Base-by-base conservation (phyloP, 345 rosid species). In the Ceriops decandra region DNA sequence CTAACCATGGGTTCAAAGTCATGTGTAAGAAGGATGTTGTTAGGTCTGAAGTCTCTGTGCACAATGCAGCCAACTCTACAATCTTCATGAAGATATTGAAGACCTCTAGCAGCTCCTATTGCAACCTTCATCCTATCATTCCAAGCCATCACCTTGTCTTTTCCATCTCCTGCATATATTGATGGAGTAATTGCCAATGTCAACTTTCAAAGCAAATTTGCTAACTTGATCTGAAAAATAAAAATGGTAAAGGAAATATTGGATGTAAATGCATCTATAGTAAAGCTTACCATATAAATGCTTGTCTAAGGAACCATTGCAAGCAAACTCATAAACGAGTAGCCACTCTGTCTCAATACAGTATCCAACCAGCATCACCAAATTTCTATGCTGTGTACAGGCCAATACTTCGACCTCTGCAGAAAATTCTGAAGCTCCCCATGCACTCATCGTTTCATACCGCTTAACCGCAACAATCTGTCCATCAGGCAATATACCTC, bases 11-110 rank as follows among this genome's bases (percentile, higher is more conserved):
- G 81, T 57, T 85, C 90, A 57, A 79, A 83, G 32, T 88, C 88
- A 82, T 88, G 93, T 21, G 93, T 88, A 30, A 88, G 81, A 27
- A 88, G 87, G 74, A 88, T 81, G 64, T 85, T 85, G 61, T 76
- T 85, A 51, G 93, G 90, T 62, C 91, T 74, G 74, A 88, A 76
- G 74, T 86, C 93, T 58, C 93, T 66, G 35, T 88, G 93, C 28
- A 83, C 80, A 66, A 88, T 86, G 76, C 91, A 86, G 1, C 93
- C 93, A 0, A 85, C 90, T 80, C 90, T 70, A 60, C 90, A 88
- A 72, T 86, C 93, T 76, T 88, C 90, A 57, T 88, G 93, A 46
- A 88, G 89, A 69, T 86, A 88, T 60, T 88, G 62, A 74, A 88
- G 79, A 38, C 93, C 93, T 76, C 89, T 63, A 16, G 90, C 93